Percentiles rank a stretch among this genome's conserved stretches.
phyloP scores from a whole-genome alignment of 768 basidiomycete genomes.

The Pleurotus tuber-regium region DNA sequence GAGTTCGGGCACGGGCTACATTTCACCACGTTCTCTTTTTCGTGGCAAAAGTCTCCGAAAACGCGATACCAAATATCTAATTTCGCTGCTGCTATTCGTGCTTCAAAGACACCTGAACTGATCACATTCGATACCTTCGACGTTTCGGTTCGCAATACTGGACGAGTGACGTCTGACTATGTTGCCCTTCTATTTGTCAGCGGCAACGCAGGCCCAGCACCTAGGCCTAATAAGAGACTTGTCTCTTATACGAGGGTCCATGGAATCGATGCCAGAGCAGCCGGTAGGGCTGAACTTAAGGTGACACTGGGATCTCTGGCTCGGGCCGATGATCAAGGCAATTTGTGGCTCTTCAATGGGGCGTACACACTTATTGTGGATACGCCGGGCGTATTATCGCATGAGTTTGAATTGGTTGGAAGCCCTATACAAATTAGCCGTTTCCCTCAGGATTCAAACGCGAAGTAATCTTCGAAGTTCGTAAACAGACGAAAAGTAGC shows the following conservation, averaged over 20 bases:
- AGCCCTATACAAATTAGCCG: constrained; percentile 33
- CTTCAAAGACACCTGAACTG: constrained; percentile 33
- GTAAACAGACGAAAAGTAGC: too few species aligned
- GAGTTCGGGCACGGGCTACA: constrained; percentile 57
- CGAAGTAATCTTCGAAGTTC: constrained; percentile 1
- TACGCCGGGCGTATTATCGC: constrained; percentile 34
- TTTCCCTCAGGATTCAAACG: constrained; percentile 34
- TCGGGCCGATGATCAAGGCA: constrained; percentile 44
- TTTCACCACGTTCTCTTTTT: constrained; percentile 46
- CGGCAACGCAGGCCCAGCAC: constrained; percentile 45
- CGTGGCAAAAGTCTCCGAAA: constrained; percentile 35
- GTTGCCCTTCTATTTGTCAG: constrained; percentile 52
- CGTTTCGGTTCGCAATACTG: constrained; percentile 46
- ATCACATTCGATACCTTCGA: constrained; percentile 47
- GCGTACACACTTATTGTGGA: constrained; percentile 43
- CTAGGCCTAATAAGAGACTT: constrained; percentile 51
- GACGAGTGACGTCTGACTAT: constrained; percentile 49
- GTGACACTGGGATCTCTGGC: constrained; percentile 50
- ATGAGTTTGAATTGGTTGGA: constrained; percentile 43
- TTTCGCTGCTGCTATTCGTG: constrained; percentile 27
- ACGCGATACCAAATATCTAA: constrained; percentile 39
- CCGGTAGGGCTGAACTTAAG: constrained; percentile 28
- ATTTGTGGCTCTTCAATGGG: constrained; percentile 44
- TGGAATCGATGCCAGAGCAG: constrained; percentile 22
- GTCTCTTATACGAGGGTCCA: constrained; percentile 44